Percentiles rank a stretch among this genome's conserved stretches.
Conservation (phyloP, 2,329 filamentous ascomycete genomes). For the Diplodia sapinea region DNA sequence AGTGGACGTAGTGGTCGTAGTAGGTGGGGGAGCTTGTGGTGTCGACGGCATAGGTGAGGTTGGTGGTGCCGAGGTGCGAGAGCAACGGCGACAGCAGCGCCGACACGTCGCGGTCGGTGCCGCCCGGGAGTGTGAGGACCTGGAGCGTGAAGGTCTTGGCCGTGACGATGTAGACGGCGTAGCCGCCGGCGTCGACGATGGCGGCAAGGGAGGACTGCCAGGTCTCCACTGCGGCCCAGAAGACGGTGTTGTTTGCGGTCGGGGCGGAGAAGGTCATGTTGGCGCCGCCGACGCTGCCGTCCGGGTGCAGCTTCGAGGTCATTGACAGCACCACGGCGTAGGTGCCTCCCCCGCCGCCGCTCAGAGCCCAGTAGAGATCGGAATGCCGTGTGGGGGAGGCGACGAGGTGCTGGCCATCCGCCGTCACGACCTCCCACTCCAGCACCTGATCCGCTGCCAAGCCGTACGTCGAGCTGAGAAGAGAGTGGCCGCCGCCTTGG, state of each 20-base stretch:
- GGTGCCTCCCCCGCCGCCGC: conserved; percentile 42
- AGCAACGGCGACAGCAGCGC: conserved; percentile 36
- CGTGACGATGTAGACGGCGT: neutral
- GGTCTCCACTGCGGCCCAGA: neutral
- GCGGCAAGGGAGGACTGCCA: neutral
- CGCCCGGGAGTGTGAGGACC: neutral
- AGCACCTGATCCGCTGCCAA: conserved; percentile 43
- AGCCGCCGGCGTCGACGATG: neutral
- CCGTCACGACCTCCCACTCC: conserved; percentile 43
- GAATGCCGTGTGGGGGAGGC: conserved; percentile 39
- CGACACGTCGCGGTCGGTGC: neutral
- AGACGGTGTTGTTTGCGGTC: neutral
- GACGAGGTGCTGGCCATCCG: conserved; percentile 38
- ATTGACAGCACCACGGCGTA: conserved; percentile 43
- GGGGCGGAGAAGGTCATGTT: conserved; percentile 34
- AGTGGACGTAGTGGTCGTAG: conserved; percentile 36
- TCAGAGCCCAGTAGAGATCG: conserved; percentile 47
- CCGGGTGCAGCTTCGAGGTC: conserved; percentile 40
- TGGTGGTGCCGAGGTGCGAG: conserved; percentile 34
- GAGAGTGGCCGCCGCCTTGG: conserved; percentile 42
- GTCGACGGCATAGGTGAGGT: conserved; percentile 37
- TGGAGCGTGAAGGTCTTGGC: neutral
- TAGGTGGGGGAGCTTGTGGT: conserved; percentile 38
- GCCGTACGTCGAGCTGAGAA: conserved; percentile 32
- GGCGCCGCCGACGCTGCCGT: conserved; percentile 37